phyloP scores from a whole-genome alignment of 2,329 filamentous ascomycete species.

The Xylariales sp. region DNA sequence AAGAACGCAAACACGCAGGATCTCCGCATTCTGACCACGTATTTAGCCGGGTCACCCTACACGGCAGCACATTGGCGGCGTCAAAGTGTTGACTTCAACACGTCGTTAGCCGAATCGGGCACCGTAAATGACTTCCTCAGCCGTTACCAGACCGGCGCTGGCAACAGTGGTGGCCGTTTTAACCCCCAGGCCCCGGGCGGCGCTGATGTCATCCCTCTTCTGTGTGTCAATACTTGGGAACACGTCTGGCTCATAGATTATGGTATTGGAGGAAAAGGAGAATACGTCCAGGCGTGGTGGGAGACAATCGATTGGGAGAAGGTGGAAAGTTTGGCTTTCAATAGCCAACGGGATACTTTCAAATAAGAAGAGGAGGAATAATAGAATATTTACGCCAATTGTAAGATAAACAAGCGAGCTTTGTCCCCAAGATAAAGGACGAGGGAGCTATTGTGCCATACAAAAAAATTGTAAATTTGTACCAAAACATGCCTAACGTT shows the following conservation, averaged over 20 bases:
- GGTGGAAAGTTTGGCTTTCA: slow-evolving; percentile 64
- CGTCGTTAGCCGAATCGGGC: slow-evolving; percentile 56
- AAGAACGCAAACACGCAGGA: slow-evolving; percentile 59
- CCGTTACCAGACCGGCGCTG: slow-evolving; percentile 49
- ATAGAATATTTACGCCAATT: slow-evolving; percentile 21
- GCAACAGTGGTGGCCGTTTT: slow-evolving; percentile 41
- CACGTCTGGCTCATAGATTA: slow-evolving; percentile 92
- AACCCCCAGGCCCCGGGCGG: slow-evolving; percentile 69
- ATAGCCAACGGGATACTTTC: slow-evolving; percentile 17
- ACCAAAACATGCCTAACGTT: slow-evolving; percentile 18
- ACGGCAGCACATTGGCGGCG: slow-evolving; percentile 84
- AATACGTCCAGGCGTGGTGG: slow-evolving; percentile 88
- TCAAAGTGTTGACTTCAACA: slow-evolving; percentile 77
- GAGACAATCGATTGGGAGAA: slow-evolving; percentile 84
- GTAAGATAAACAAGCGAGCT: slow-evolving; percentile 32
- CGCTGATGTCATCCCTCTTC: slow-evolving; percentile 76
- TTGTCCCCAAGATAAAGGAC: slow-evolving; percentile 5
- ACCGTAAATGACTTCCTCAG: slow-evolving; percentile 55
- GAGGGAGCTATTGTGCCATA: slow-evolving; percentile 30
- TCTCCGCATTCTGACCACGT: slow-evolving; percentile 83
- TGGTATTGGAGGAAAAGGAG: slow-evolving; percentile 76
- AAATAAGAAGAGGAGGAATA: neutral
- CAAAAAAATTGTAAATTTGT: slow-evolving; percentile 31
- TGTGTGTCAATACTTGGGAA: slow-evolving; percentile 97
- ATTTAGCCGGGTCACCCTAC: slow-evolving; percentile 91